Evolutionary conservation across 257 asterid species (phyloP), one percentile per base, ranked within the genome.

Genomic region (Forsythia viridissima): DNA sequence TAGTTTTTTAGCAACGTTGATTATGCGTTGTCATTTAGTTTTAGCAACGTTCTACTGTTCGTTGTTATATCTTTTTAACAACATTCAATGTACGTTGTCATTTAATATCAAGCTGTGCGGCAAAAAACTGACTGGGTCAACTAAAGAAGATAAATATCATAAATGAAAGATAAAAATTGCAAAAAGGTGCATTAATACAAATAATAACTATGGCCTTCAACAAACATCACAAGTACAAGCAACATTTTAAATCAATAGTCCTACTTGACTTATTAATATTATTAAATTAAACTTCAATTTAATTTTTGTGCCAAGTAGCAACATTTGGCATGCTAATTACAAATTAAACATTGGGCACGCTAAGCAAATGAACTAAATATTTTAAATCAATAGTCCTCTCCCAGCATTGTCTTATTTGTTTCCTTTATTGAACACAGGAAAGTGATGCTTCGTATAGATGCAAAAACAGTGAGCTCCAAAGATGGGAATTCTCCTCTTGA

Each of bases 391-490:
- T 71, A 42, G 68, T 68, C 74, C 67, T 76, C 34, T 61, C 78
- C 80, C 66, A 24, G 71, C 79, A 68, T 76, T 67, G 38, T 79
- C 77, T 52, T 21, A 36, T 66, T 59, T 57, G 37, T 82, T 84
- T 76, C 46, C 40, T 85, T 84, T 72, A 71, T 59, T 82, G 73
- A 76, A 63, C 85, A 86, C 96, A 96, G 99, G 82, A 94, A 96
- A 88, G 98, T 93, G 84, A 96, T 96, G 99, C 98, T 96, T 74
- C 96, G 92, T 5, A 98, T 96, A 67, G 99, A 96, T 87, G 97
- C 99, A 84, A 96, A 90, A 78, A 98, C 24, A 24, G 89, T 98
- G 99, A 77, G 96, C 93, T 85, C 92, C 99, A 8, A 96, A 94
- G 87, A 96, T 81, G 97, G 97, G 78, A 88, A 90, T 83, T 88